Conservation (phyloP, 176 grass and related monocot species). For the Oryza longistaminata region DNA sequence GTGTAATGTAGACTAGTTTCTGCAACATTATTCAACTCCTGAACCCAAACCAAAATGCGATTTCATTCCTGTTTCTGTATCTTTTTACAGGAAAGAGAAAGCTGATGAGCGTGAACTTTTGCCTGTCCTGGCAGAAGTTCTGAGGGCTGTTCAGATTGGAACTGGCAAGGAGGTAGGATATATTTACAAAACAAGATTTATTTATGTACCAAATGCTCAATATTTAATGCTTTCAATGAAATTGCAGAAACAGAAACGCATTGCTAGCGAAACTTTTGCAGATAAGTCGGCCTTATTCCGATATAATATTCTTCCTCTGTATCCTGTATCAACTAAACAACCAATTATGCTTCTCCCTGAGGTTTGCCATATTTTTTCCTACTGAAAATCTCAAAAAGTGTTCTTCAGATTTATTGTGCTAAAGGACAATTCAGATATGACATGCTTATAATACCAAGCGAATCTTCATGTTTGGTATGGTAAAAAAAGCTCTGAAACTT, state of each 20-base stretch:
- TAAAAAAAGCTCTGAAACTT: background rate
- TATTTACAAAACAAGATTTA: slow-evolving; percentile 25
- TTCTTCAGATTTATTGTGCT: background rate
- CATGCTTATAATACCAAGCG: background rate
- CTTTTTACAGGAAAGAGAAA: slow-evolving; percentile 65
- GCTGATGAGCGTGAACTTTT: slow-evolving; percentile 50
- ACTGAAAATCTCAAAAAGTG: slow-evolving; percentile 25
- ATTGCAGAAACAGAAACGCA: slow-evolving; percentile 55
- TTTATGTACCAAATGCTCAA: slow-evolving; percentile 1
- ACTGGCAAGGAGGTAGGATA: slow-evolving; percentile 57
- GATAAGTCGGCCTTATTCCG: slow-evolving; percentile 58
- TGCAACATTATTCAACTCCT: background rate
- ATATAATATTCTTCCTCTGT: slow-evolving; percentile 92
- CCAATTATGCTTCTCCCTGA: slow-evolving; percentile 89
- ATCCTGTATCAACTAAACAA: slow-evolving; percentile 60
- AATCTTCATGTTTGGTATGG: slow-evolving; percentile 23
- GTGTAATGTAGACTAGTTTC: slow-evolving; percentile 12
- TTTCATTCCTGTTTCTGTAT: slow-evolving; percentile 25
- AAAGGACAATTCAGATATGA: slow-evolving; percentile 3
- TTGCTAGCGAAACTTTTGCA: slow-evolving; percentile 55
- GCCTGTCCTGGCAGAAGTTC: slow-evolving; percentile 66
- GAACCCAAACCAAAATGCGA: background rate
- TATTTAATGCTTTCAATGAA: slow-evolving; percentile 36
- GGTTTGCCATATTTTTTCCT: slow-evolving; percentile 49
- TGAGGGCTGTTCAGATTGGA: slow-evolving; percentile 65